Evolutionary conservation across 1,284 basidiomycete genomes (phyloP).

Genomic region (Fomitiporia mediterranea): DNA sequence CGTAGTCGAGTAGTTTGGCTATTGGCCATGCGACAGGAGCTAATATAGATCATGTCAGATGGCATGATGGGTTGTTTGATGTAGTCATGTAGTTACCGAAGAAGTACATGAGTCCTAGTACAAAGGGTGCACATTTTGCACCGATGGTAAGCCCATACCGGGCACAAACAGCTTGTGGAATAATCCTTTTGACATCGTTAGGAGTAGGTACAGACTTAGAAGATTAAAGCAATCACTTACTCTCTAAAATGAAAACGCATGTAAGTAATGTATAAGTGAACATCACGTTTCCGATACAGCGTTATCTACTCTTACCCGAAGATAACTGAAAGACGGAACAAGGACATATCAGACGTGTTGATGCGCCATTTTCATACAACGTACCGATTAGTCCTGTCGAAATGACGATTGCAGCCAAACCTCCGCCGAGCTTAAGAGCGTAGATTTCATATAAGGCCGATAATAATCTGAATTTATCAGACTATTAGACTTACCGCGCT

Average conservation of each 20-base stretch:
- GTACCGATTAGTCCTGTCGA: constrained; percentile 77
- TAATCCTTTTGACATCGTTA: constrained; percentile 52
- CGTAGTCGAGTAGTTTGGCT: constrained; percentile 79
- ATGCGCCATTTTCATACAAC: neutral
- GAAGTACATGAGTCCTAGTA: constrained; percentile 75
- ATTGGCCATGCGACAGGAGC: constrained; percentile 87
- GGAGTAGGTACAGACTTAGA: neutral
- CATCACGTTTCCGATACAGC: neutral
- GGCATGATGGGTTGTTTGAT: neutral
- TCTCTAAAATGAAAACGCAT: constrained; percentile 27
- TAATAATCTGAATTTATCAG: constrained; percentile 19
- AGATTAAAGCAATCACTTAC: constrained; percentile 21
- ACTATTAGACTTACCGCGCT: constrained; percentile 63
- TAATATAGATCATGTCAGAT: constrained; percentile 26
- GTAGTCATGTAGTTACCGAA: constrained; percentile 45
- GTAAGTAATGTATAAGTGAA: neutral
- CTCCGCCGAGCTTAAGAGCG: constrained; percentile 66
- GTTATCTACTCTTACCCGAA: constrained; percentile 69
- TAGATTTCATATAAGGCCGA: constrained; percentile 1
- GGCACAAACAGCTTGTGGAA: constrained; percentile 85
- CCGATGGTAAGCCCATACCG: constrained; percentile 89
- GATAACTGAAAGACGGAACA: constrained; percentile 47
- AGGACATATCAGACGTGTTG: too few relatives aligned
- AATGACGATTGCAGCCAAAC: constrained; percentile 77
- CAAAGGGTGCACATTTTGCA: constrained; percentile 80